A percentile compares a stretch with the other conserved stretches of the same genome.
These are phyloP conservation scores for Populus tomentosa DNA, from an alignment of 441 rosid genomes.

Conservation along the genomic window DNA sequence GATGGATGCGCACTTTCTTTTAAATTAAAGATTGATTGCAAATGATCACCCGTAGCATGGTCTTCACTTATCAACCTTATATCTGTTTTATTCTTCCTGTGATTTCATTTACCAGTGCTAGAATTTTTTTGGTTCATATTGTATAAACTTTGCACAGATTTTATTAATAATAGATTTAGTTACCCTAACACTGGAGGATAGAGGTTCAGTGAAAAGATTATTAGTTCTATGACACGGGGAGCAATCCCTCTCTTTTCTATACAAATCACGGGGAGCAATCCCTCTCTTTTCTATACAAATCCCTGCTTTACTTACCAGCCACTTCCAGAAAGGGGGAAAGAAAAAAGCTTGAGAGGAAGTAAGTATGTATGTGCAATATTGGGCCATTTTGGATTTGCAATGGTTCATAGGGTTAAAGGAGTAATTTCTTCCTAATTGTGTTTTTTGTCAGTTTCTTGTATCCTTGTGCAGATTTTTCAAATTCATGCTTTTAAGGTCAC, in stretches of 20 bases:
- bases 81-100: neutral
- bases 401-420: neutral
- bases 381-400: neutral
- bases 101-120: neutral
- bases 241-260: neutral
- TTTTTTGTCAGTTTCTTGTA: neutral
- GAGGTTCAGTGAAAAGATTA: neutral
- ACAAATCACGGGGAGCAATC: neutral
- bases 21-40: neutral
- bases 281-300: neutral
- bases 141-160: neutral
- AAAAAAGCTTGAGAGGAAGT: neutral
- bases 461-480: neutral
- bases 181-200: neutral
- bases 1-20: neutral
- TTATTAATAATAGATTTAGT: neutral
- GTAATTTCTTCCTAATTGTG: neutral
- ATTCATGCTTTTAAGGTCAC: conserved; percentile 7
- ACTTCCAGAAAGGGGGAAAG: neutral
- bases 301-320: neutral
- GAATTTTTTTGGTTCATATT: neutral
- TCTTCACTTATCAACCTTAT: neutral
- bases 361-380: neutral
- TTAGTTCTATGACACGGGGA: neutral
- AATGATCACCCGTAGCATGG: neutral